Conservation (phyloP, 2,329 filamentous ascomycete genomes). For the Gremmenia infestans region DNA sequence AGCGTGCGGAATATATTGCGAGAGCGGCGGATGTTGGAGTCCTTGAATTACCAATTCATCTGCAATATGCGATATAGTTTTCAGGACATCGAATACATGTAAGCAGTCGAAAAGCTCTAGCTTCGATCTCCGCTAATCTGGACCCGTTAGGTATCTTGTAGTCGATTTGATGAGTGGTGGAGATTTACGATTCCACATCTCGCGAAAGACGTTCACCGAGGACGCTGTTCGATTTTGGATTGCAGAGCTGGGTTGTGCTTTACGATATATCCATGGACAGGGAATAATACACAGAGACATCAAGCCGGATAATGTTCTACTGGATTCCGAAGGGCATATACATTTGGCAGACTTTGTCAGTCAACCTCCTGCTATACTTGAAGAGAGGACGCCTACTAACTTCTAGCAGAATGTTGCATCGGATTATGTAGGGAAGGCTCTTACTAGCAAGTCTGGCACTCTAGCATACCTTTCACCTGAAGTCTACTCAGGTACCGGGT, state of each 20-base stretch:
- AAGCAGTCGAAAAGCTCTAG: conserved; percentile 34
- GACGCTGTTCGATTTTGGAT: conserved; percentile 98
- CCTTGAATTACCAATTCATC: conserved; percentile 95
- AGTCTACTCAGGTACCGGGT: conserved; percentile 86
- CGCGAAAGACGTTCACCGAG: conserved; percentile 95
- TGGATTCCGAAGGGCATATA: conserved; percentile 87
- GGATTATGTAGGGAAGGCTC: conserved; percentile 74
- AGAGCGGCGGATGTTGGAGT: conserved; percentile 95
- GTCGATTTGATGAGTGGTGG: conserved; percentile 98
- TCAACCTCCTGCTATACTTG: conserved; percentile 14
- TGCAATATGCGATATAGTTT: conserved; percentile 99
- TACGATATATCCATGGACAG: conserved; percentile 80
- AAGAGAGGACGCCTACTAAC: conserved; percentile 32
- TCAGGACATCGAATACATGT: conserved; percentile 99
- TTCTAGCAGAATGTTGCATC: conserved; percentile 81
- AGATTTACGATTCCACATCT: conserved; percentile 95
- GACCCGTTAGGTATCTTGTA: conserved; percentile 67
- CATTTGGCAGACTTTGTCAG: conserved; percentile 96
- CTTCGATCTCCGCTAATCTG: conserved; percentile 3
- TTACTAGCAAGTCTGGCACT: conserved; percentile 96
- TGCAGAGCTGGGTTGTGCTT: conserved; percentile 83
- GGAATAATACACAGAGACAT: conserved; percentile 88
- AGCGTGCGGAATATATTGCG: conserved; percentile 98
- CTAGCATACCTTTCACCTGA: conserved; percentile 93
- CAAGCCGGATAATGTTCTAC: conserved; percentile 85